These are phyloP conservation scores for Fusarium coicis DNA, from an alignment of 2,329 filamentous ascomycete species.

Conservation along the genomic window DNA sequence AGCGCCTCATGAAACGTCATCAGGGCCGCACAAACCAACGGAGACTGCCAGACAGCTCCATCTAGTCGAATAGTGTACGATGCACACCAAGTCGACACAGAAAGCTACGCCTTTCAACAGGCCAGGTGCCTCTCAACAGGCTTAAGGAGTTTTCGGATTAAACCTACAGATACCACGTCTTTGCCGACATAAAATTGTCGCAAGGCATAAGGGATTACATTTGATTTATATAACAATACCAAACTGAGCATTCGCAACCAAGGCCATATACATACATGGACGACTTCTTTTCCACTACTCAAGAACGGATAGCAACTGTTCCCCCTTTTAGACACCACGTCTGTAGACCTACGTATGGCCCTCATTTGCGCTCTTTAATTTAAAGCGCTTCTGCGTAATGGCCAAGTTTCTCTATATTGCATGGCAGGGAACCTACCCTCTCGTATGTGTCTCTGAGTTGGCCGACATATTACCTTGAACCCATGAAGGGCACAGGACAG, in stretches of 20 bases:
- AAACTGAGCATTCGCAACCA: slow-evolving; percentile 20
- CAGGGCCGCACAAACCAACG: background rate
- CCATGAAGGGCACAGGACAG: background rate
- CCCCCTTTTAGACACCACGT: no score
- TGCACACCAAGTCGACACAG: slow-evolving; percentile 32
- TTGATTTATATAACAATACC: slow-evolving; percentile 33
- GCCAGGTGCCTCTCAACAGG: slow-evolving; percentile 45
- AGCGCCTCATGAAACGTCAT: background rate
- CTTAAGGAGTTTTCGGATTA: slow-evolving; percentile 37
- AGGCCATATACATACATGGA: background rate
- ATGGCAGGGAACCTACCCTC: background rate
- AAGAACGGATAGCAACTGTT: background rate
- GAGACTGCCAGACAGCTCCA: slow-evolving; percentile 5
- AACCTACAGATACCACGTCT: slow-evolving; percentile 21
- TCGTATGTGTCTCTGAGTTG: background rate
- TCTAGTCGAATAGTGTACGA: slow-evolving; percentile 19
- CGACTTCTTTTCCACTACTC: background rate
- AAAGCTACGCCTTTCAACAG: slow-evolving; percentile 45
- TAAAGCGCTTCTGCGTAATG: background rate
- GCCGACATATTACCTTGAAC: background rate
- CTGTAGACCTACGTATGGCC: background rate
- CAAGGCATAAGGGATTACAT: slow-evolving; percentile 19
- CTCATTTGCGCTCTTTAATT: background rate
- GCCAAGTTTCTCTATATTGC: background rate
- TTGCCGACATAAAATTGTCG: slow-evolving; percentile 33